These are phyloP conservation scores for Alternaria dauci DNA, from an alignment of 2,329 filamentous ascomycete genomes.

Conservation along the genomic window DNA sequence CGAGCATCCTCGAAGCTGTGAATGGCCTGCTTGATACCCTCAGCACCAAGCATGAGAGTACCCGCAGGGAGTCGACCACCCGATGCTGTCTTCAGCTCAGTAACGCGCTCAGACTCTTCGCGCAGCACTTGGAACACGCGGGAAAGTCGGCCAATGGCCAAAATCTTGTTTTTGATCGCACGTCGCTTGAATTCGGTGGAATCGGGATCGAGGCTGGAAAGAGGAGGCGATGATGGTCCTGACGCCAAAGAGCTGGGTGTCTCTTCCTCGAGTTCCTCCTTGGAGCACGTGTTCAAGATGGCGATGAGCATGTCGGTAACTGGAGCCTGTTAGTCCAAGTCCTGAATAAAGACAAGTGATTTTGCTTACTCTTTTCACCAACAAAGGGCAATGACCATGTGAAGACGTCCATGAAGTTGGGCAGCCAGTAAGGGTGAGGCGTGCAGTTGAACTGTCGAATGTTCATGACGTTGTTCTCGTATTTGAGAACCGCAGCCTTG, in stretches of 20 bases:
- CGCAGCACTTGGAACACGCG: slow-evolving; percentile 98
- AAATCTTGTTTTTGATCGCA: slow-evolving; percentile 99
- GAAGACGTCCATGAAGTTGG: slow-evolving; percentile 99
- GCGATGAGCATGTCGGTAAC: slow-evolving; percentile 99
- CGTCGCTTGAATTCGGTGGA: slow-evolving; percentile 93
- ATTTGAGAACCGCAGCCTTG: slow-evolving; percentile 98
- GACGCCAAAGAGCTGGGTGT: slow-evolving; percentile 76
- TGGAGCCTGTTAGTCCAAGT: slow-evolving; percentile 34
- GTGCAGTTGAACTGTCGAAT: slow-evolving; percentile 99
- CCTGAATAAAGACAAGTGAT: background rate
- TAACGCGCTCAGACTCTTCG: slow-evolving; percentile 96
- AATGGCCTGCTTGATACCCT: slow-evolving; percentile 98
- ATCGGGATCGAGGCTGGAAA: slow-evolving; percentile 73
- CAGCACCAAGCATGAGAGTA: slow-evolving; percentile 96
- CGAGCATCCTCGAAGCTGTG: slow-evolving; percentile 95
- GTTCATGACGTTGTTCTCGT: slow-evolving; percentile 99
- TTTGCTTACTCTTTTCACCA: slow-evolving; percentile 76
- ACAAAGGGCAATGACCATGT: slow-evolving; percentile 99
- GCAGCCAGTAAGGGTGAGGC: slow-evolving; percentile 98
- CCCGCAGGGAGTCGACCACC: slow-evolving; percentile 92
- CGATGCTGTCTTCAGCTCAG: slow-evolving; percentile 95
- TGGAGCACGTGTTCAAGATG: slow-evolving; percentile 98
- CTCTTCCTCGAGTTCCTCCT: slow-evolving; percentile 92
- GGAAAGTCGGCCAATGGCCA: slow-evolving; percentile 94
- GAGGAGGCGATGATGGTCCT: slow-evolving; percentile 77